Evolutionary conservation across 2,329 filamentous ascomycete genomes (phyloP).

Genomic region (Daldinia sp.): DNA sequence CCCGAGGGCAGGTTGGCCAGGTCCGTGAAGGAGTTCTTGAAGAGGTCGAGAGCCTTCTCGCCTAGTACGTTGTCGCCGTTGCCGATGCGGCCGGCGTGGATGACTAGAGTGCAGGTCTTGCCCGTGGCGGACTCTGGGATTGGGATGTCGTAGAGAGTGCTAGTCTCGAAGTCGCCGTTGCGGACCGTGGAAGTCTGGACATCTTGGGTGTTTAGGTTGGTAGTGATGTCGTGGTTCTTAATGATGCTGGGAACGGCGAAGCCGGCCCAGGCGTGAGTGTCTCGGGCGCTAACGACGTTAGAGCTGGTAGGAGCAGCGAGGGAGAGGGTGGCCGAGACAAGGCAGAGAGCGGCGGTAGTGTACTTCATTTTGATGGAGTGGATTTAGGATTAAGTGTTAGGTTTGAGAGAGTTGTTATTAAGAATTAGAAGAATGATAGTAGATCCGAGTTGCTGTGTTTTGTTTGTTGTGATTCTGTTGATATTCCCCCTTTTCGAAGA

Average conservation of each 20-base stretch:
- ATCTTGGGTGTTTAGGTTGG: conserved; percentile 30
- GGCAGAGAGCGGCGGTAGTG: conserved; percentile 34
- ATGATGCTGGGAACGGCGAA: conserved; percentile 41
- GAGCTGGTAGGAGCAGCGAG: conserved; percentile 38
- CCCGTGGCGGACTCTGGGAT: conserved; percentile 37
- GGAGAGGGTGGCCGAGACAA: conserved; percentile 39
- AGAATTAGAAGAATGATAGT: background rate
- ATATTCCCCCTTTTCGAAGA: conserved; percentile 1
- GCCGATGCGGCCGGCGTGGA: conserved; percentile 28
- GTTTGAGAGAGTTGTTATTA: background rate
- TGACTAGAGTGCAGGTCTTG: conserved; percentile 40
- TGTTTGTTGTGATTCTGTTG: background rate
- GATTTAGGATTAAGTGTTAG: background rate
- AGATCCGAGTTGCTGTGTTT: background rate
- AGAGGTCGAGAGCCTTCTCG: conserved; percentile 38
- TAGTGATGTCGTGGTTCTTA: conserved; percentile 38
- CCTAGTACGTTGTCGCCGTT: conserved; percentile 31
- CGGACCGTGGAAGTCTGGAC: conserved; percentile 31
- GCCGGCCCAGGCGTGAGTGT: conserved; percentile 13
- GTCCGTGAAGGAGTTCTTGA: conserved; percentile 39
- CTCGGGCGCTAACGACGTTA: conserved; percentile 9
- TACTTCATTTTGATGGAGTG: conserved; percentile 39
- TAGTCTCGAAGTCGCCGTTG: conserved; percentile 33
- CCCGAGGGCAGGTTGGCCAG: conserved; percentile 33
- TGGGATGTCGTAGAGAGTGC: conserved; percentile 43